Evolutionary conservation across 2,329 filamentous ascomycete species (phyloP).

Genomic region (Fusarium bulbicola): DNA sequence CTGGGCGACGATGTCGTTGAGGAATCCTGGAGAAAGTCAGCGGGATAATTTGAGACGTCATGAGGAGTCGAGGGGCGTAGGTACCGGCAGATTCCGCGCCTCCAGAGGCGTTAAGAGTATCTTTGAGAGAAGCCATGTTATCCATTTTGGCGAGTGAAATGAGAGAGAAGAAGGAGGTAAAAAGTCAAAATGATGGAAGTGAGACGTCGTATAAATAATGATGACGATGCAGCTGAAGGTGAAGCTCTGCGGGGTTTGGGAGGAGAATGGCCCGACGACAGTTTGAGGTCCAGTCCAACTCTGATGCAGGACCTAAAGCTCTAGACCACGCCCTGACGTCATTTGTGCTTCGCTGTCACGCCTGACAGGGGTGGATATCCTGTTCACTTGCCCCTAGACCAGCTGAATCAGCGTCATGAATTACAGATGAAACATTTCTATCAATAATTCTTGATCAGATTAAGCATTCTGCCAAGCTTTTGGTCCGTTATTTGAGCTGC

Average conservation of each 20-base stretch:
- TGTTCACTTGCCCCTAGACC: not conserved
- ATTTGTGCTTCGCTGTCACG: slow-evolving; percentile 6
- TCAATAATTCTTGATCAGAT: not conserved
- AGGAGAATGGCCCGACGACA: not conserved
- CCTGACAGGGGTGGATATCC: slow-evolving; percentile 1
- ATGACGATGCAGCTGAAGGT: slow-evolving; percentile 7
- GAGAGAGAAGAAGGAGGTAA: not conserved
- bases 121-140: slow-evolving; percentile 35
- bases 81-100: slow-evolving; percentile 39
- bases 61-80: not conserved
- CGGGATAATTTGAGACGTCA: not conserved
- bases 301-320: not conserved
- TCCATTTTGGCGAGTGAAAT: slow-evolving; percentile 23
- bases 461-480: slow-evolving; percentile 10
- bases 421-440: not conserved
- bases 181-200: fast-evolving
- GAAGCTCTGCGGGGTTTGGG: slow-evolving; percentile 14
- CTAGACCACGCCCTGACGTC: slow-evolving; percentile 10
- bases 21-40: slow-evolving; percentile 35
- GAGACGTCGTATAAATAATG: not conserved
- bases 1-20: slow-evolving; percentile 41
- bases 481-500: not conserved
- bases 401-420: not conserved
- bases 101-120: slow-evolving; percentile 40
- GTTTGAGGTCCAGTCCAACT: not conserved